Evolutionary conservation across 2,329 filamentous ascomycete species (phyloP).

Genomic region (Cryphonectria carpinicola): DNA sequence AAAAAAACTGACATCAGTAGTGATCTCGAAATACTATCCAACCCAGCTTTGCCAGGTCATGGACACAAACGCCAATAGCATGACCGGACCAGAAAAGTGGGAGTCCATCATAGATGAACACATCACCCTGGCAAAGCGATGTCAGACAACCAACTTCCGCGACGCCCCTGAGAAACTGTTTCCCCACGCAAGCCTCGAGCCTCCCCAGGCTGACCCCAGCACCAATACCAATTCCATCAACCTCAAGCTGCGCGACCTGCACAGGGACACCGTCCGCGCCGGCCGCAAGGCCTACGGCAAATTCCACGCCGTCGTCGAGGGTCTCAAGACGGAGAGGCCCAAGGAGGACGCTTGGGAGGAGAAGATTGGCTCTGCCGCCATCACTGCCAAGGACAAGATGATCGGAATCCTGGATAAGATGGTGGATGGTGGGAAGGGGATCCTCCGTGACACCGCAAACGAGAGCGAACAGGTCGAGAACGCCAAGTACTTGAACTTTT

Average conservation of each 20-base stretch:
- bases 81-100: not conserved
- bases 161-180: not conserved
- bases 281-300: slow-evolving; percentile 12
- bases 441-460: not conserved
- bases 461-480: not conserved
- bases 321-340: slow-evolving; percentile 8
- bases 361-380: slow-evolving; percentile 1
- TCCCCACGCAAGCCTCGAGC: not conserved
- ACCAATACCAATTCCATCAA: not conserved
- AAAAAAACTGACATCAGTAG: too few relatives aligned
- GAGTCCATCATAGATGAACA: slow-evolving; percentile 3
- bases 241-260: not conserved
- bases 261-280: slow-evolving; percentile 5
- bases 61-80: not conserved
- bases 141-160: not conserved
- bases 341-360: slow-evolving; percentile 11
- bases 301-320: slow-evolving; percentile 14
- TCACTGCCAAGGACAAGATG: not conserved
- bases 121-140: slow-evolving; percentile 11
- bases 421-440: not conserved
- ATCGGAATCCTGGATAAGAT: not conserved
- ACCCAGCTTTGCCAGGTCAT: not conserved
- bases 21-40: not conserved
- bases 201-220: not conserved
- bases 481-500: slow-evolving; percentile 5